Conservation (phyloP, 352 stramenopile genomes). For the Phytopythium boreale region DNA sequence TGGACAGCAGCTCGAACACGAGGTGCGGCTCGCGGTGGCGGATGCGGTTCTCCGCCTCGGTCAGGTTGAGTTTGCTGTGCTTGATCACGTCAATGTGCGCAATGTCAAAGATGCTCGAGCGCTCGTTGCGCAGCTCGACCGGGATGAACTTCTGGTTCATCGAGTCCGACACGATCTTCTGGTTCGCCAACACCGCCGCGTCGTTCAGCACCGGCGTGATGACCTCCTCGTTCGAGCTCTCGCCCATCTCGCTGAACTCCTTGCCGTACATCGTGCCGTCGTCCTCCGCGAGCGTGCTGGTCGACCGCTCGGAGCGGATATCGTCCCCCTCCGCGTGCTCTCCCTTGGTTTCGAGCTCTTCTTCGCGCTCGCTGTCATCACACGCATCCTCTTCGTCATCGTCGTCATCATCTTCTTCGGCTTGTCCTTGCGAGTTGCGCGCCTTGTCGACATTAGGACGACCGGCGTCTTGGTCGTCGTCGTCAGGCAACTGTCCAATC, state of each 20-base stretch:
- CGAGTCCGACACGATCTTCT: slow-evolving; percentile 75
- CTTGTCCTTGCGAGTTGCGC: slow-evolving; percentile 10
- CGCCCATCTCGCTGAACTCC: slow-evolving; percentile 56
- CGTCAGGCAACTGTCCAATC: slow-evolving; percentile 46
- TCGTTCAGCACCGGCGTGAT: slow-evolving; percentile 53
- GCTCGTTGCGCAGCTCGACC: slow-evolving; percentile 50
- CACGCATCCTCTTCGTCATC: slow-evolving; percentile 36
- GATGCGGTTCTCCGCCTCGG: slow-evolving; percentile 80
- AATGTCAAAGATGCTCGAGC: slow-evolving; percentile 61
- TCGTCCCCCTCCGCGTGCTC: slow-evolving; percentile 21
- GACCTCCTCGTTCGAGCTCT: slow-evolving; percentile 50
- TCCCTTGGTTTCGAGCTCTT: slow-evolving; percentile 46
- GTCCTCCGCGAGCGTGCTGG: slow-evolving; percentile 65
- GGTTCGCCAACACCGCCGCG: slow-evolving; percentile 52
- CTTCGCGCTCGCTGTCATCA: slow-evolving; percentile 35
- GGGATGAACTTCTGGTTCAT: slow-evolving; percentile 85
- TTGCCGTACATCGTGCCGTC: slow-evolving; percentile 83
- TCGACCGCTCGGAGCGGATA: slow-evolving; percentile 55
- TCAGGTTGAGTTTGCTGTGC: slow-evolving; percentile 76
- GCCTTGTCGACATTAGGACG: slow-evolving; percentile 7
- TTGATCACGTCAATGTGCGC: slow-evolving; percentile 81
- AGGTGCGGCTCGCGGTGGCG: slow-evolving; percentile 79
- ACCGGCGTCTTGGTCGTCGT: slow-evolving; percentile 22
- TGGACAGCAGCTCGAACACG: slow-evolving; percentile 78
- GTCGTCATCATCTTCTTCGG: slow-evolving; percentile 18